Evolutionary conservation across 2,329 filamentous ascomycete species (phyloP).

Genomic region (Penicillium sp.): DNA sequence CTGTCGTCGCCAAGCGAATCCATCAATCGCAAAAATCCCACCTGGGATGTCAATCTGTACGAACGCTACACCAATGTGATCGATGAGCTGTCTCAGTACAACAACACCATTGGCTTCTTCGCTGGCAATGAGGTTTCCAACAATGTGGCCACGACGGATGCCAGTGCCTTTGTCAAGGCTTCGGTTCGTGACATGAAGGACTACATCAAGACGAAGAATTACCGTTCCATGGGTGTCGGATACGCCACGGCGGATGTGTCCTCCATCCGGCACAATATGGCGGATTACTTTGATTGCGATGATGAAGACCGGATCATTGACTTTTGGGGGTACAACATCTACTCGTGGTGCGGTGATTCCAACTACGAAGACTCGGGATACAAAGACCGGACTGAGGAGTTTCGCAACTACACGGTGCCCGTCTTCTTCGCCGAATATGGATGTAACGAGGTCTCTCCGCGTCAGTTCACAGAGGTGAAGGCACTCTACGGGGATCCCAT

Average conservation of each 20-base stretch:
- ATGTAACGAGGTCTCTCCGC: constrained; percentile 67
- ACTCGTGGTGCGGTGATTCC: constrained; percentile 91
- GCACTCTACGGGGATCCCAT: constrained; percentile 74
- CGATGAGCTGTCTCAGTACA: constrained; percentile 70
- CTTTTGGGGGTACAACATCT: constrained; percentile 99
- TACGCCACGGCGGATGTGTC: constrained; percentile 91
- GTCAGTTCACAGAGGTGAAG: constrained; percentile 74
- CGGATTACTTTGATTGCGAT: constrained; percentile 90
- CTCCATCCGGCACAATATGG: constrained; percentile 71
- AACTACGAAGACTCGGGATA: constrained; percentile 70
- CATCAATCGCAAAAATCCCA: constrained; percentile 71
- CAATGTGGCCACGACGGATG: constrained; percentile 73
- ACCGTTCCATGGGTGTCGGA: constrained; percentile 75
- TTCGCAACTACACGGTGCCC: constrained; percentile 78
- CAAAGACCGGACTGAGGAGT: constrained; percentile 72
- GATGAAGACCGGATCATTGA: constrained; percentile 61
- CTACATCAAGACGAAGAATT: constrained; percentile 72
- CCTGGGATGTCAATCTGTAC: constrained; percentile 71
- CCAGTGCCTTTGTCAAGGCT: constrained; percentile 90
- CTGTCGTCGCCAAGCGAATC: constrained; percentile 71
- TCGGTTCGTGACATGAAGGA: constrained; percentile 88
- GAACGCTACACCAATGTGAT: constrained; percentile 73
- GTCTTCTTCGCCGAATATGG: constrained; percentile 97
- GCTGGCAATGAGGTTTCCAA: constrained; percentile 95
- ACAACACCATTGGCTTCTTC: constrained; percentile 91